These are phyloP conservation scores for Liquidambar formosana DNA, from an alignment of 164 flowering plant genomes.

Conservation along the genomic window DNA sequence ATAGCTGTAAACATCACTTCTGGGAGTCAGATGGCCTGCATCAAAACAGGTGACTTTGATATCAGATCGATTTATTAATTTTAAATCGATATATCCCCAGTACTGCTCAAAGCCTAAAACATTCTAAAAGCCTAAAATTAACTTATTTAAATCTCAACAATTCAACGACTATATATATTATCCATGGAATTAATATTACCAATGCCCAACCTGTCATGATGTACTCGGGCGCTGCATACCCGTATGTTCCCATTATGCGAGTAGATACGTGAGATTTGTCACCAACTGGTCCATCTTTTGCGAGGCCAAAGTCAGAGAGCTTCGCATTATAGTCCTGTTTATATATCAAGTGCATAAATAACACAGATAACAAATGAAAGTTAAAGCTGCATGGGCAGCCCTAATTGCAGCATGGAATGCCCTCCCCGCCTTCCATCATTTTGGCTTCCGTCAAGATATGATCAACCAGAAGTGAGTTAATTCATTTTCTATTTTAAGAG, in stretches of 20 bases:
- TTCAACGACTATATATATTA: no score
- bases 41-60: neutral
- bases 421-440: no score
- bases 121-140: no score
- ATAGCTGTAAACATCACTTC: slow-evolving; percentile 88
- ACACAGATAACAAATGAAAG: neutral
- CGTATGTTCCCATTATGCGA: slow-evolving; percentile 91
- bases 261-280: slow-evolving; percentile 90
- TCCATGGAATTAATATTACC: no score
- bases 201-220: slow-evolving; percentile 96
- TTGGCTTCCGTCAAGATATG: no score
- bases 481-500: neutral
- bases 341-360: neutral
- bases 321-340: slow-evolving; percentile 80
- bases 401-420: no score
- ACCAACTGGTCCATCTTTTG: slow-evolving; percentile 89
- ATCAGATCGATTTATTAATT: no score
- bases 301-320: slow-evolving; percentile 88
- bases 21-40: slow-evolving; percentile 79
- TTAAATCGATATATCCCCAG: no score
- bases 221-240: slow-evolving; percentile 90
- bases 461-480: neutral
- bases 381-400: no score
- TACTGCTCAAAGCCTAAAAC: no score
- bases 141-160: no score